Conservation (phyloP, 2,329 filamentous ascomycete genomes). For the Botrytis fragariae region DNA sequence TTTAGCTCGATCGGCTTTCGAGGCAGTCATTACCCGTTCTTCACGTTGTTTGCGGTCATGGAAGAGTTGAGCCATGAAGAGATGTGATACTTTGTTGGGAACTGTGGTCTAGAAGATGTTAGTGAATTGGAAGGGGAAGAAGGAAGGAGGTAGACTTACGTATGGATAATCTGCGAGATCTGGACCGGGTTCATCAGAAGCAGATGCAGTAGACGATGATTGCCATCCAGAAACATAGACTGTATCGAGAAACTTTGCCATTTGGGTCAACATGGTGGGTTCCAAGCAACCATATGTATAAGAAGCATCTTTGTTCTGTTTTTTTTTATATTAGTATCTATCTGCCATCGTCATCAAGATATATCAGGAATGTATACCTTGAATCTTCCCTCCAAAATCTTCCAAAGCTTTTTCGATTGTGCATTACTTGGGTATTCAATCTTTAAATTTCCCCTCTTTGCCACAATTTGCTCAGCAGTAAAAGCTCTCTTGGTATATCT, state of each 20-base stretch:
- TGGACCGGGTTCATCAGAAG: constrained; percentile 92
- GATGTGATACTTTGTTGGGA: constrained; percentile 94
- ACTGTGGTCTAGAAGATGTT: constrained; percentile 72
- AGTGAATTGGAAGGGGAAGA: neutral
- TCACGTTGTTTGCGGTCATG: constrained; percentile 99
- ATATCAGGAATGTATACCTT: constrained; percentile 50
- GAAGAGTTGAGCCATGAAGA: constrained; percentile 98
- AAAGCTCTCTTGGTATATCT: constrained; percentile 88
- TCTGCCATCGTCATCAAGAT: neutral
- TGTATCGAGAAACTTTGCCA: constrained; percentile 98
- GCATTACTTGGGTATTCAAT: constrained; percentile 88
- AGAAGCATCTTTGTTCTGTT: constrained; percentile 76
- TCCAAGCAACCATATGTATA: constrained; percentile 97
- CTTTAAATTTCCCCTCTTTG: constrained; percentile 87
- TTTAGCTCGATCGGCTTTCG: constrained; percentile 68
- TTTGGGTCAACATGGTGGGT: constrained; percentile 97
- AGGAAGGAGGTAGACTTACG: constrained; percentile 48
- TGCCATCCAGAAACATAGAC: constrained; percentile 99
- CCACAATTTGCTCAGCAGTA: constrained; percentile 94
- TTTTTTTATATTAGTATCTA: neutral
- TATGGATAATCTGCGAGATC: constrained; percentile 98
- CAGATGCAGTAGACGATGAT: constrained; percentile 91
- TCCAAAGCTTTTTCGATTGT: constrained; percentile 93
- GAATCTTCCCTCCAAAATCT: constrained; percentile 82
- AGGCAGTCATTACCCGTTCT: constrained; percentile 72